phyloP scores from a whole-genome alignment of 2,329 filamentous ascomycete species.

The Colletotrichum limetticola region DNA sequence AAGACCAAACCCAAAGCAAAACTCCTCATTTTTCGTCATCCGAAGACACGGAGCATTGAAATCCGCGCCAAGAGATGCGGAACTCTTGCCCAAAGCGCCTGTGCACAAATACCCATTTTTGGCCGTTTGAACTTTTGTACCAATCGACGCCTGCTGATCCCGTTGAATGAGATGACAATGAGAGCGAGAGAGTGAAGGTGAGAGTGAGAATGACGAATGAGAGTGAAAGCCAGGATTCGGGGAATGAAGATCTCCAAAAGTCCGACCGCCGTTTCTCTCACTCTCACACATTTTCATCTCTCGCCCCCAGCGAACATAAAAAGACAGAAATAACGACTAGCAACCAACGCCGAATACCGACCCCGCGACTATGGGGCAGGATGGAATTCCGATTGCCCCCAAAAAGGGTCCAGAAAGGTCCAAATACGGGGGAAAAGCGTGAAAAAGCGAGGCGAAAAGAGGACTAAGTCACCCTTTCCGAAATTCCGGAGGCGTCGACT shows the following conservation, averaged over 20 bases:
- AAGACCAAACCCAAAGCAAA: background rate
- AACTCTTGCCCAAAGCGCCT: slow-evolving; percentile 32
- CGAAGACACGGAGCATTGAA: slow-evolving; percentile 10
- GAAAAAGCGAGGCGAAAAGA: background rate
- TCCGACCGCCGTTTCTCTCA: background rate
- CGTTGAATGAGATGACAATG: background rate
- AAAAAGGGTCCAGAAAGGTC: background rate
- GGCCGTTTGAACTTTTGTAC: slow-evolving; percentile 22
- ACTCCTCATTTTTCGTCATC: background rate
- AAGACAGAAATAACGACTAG: background rate
- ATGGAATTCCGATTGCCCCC: background rate
- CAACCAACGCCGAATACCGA: background rate
- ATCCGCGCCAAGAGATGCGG: slow-evolving; percentile 19
- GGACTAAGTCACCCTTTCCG: background rate
- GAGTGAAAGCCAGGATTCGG: background rate
- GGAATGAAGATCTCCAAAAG: background rate
- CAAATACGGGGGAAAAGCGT: background rate
- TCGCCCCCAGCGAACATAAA: background rate
- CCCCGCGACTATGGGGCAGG: background rate
- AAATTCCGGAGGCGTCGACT: slow-evolving; percentile 5
- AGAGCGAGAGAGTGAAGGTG: background rate
- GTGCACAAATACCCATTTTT: slow-evolving; percentile 10
- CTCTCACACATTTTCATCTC: background rate
- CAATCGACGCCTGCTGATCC: background rate
- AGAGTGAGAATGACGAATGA: background rate